A percentile compares a stretch with the other conserved stretches of the same genome.
Conservation (phyloP, 2,329 filamentous ascomycete species). For the Paracoccidioides lutzii region DNA sequence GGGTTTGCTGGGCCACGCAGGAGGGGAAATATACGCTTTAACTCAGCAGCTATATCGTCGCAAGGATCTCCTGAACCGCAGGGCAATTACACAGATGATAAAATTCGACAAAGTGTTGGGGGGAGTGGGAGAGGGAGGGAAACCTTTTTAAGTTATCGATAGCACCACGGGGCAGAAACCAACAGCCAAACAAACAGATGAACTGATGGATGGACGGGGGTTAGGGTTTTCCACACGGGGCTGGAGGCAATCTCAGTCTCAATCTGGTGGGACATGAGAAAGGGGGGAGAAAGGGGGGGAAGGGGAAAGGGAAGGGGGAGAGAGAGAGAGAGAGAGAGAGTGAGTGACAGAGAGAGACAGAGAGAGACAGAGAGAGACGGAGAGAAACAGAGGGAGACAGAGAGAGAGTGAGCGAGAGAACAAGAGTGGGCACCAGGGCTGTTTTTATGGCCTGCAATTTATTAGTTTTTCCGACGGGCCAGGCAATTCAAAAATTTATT, state of each 20-base stretch:
- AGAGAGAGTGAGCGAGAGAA: too few relatives aligned
- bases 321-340: too few relatives aligned
- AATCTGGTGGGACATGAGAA: not conserved
- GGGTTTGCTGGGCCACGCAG: not conserved
- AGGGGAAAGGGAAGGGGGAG: too few relatives aligned
- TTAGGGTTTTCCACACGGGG: too few relatives aligned
- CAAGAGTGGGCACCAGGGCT: not conserved
- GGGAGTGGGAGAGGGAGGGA: not conserved
- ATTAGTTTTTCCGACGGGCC: too few relatives aligned
- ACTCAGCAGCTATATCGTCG: not conserved
- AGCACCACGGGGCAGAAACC: too few relatives aligned
- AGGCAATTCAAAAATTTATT: too few relatives aligned
- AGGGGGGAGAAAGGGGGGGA: not conserved
- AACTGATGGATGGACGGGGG: not conserved
- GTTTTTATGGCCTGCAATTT: not conserved
- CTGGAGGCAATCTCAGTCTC: not conserved
- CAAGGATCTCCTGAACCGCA: too few relatives aligned
- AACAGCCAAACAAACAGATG: not conserved
- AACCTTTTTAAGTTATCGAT: not conserved
- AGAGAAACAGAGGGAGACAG: too few relatives aligned
- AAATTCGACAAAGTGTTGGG: too few relatives aligned
- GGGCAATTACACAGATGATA: not conserved
- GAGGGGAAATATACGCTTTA: not conserved
- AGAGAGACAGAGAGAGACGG: too few relatives aligned
- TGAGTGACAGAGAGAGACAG: too few relatives aligned